These are phyloP conservation scores for Populus ilicifolia DNA, from an alignment of 345 rosid species.

Conservation along the genomic window DNA sequence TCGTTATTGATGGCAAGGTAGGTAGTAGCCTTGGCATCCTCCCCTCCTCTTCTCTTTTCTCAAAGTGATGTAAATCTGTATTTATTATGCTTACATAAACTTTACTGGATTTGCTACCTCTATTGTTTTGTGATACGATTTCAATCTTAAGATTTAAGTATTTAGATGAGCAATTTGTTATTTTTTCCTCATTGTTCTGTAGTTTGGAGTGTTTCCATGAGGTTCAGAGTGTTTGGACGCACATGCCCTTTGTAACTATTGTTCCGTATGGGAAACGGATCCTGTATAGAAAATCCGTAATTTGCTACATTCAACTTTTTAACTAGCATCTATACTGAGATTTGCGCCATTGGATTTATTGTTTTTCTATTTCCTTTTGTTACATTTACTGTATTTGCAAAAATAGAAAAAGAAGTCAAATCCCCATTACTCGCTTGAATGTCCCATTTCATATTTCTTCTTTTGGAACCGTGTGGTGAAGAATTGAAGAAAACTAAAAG, in stretches of 20 bases:
- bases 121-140: not conserved
- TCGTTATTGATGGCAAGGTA: constrained; percentile 87
- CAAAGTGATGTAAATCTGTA: too few species aligned
- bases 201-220: not conserved
- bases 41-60: not conserved
- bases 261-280: not conserved
- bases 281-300: not conserved
- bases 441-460: not conserved
- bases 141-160: not conserved
- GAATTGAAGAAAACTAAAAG: not conserved
- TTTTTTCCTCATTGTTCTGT: not conserved
- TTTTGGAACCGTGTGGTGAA: too few species aligned
- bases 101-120: not conserved
- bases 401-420: too few species aligned
- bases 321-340: not conserved
- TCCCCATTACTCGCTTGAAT: not conserved
- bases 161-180: not conserved
- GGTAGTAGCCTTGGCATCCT: not conserved
- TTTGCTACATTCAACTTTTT: not conserved
- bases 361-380: not conserved
- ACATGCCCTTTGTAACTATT: not conserved
- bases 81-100: not conserved
- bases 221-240: not conserved
- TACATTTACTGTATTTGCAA: too few species aligned
- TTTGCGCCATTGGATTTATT: not conserved